Evolutionary conservation across 2,329 filamentous ascomycete genomes (phyloP), one percentile per base, ranked within the genome.

Genomic region (Diaporthe vaccinii): DNA sequence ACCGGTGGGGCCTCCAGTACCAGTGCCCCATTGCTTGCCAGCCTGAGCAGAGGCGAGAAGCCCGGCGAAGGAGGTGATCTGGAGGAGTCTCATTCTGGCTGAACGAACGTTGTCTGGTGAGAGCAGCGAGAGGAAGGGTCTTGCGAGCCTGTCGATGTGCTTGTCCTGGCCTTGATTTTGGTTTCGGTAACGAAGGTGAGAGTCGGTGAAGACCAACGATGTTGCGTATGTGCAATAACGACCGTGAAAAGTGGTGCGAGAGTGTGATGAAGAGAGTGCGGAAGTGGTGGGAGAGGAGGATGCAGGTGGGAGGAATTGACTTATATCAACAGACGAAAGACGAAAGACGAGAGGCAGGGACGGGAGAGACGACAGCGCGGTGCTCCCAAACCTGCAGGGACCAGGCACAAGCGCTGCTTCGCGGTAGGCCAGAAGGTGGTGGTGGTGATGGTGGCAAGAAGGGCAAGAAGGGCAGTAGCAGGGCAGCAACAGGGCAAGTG

Each of bases 11-110:
- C 71, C 62, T 22, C 22, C 58, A 70, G 69, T 73, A 34, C 75
- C 75, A 34, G 73, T 70, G 49, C 73, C 79, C 77, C 77, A 79
- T 46, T 80, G 41, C 58, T 73, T 67, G 55, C 73, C 73, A 61
- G 76, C 76, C 72, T 76, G 72, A 51, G 55, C 72, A 59, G 62
- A 46, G 74, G 68, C 72, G 34, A 74, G 41, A n/a, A 77, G 55
- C 61, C 74, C 74, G 34, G 72, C 76, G 39, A 77, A 65, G 25
- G 74, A 69, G 49, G 49, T 68, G 44, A 75, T 28, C 36, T 76
- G 74, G 59, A 74, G 61, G 53, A 77, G 69, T 74, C 74, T 76
- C 79, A 80, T 80, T 55, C 74, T 79, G 65, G n/a, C 15, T 28
- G 74, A 65, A 55, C 34, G 59, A 57, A 44, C 17, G 39, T 58